A percentile compares a stretch with the other conserved stretches of the same genome.
These are phyloP conservation scores for Eucalyptus decipiens DNA, from an alignment of 345 rosid genomes.

Conservation along the genomic window DNA sequence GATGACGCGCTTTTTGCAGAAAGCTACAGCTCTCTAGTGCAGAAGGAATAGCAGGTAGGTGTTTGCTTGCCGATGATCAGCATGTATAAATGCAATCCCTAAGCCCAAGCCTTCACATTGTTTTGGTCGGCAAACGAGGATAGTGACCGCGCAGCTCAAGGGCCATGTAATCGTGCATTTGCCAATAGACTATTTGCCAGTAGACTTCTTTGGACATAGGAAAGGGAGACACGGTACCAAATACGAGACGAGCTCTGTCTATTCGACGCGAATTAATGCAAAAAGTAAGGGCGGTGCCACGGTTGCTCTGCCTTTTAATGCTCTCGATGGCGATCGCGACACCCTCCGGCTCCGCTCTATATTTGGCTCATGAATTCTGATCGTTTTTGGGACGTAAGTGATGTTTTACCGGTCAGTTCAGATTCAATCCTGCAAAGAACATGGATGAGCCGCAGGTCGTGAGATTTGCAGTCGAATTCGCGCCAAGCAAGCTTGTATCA, in stretches of 20 bases:
- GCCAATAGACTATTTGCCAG: not conserved
- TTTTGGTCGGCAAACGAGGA: not conserved
- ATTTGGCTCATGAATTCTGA: not conserved
- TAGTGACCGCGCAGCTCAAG: not conserved
- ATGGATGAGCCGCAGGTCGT: not conserved
- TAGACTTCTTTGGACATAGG: not conserved
- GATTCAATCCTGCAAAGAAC: not conserved
- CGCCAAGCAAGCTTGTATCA: not conserved
- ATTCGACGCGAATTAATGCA: not conserved
- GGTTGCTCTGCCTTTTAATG: not conserved
- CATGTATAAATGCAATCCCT: not conserved
- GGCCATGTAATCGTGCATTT: not conserved
- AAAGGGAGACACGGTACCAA: not conserved
- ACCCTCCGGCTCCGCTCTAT: not conserved
- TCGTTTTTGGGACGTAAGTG: not conserved
- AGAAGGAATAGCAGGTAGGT: not conserved
- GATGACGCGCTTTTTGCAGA: not conserved
- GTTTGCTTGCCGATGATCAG: not conserved
- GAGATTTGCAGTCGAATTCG: not conserved
- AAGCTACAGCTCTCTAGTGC: not conserved
- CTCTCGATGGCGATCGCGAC: not conserved
- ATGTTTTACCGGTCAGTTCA: not conserved
- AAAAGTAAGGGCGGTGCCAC: not conserved
- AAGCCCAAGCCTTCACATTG: not conserved
- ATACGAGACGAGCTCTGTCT: not conserved